Percentiles rank a stretch among this genome's conserved stretches.
Conservation (phyloP, 495 filamentous ascomycete genomes). For the Acidiella bohemica region DNA sequence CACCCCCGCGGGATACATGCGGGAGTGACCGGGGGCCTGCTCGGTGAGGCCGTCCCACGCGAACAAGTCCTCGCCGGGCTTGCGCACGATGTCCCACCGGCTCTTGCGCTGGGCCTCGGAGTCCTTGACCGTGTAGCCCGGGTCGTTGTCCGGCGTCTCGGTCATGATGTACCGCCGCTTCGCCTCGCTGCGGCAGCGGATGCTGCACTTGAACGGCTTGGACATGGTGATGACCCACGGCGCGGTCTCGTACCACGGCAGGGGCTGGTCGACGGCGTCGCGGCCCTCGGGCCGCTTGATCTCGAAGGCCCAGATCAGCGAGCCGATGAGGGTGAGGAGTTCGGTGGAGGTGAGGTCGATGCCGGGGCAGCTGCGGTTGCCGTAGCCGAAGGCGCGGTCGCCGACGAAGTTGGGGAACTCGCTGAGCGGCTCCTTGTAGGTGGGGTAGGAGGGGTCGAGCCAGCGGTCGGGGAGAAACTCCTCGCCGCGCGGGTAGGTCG, state of each 20-base stretch:
- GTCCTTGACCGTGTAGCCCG: conserved; percentile 1
- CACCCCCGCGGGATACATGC: not conserved
- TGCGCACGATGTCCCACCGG: conserved; percentile 4
- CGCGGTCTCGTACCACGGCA: conserved; percentile 16
- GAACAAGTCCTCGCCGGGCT: conserved; percentile 4
- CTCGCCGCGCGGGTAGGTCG: conserved; percentile 30
- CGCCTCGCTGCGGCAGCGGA: conserved; percentile 11
- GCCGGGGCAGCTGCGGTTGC: conserved; percentile 38
- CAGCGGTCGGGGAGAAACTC: conserved; percentile 37
- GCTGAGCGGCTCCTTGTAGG: conserved; percentile 20
- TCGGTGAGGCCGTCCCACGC: conserved; percentile 7
- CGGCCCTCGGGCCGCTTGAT: conserved; percentile 23
- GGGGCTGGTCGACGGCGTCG: not conserved
- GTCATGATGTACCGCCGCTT: conserved; percentile 11
- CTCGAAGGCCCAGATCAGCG: conserved; percentile 45
- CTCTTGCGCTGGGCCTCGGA: not conserved
- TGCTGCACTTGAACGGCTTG: conserved; percentile 11
- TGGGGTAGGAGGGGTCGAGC: conserved; percentile 35
- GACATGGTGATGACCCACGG: conserved; percentile 17
- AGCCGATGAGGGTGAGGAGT: conserved; percentile 43
- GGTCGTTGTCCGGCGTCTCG: conserved; percentile 1
- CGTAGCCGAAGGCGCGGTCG: conserved; percentile 37
- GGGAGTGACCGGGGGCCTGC: not conserved
- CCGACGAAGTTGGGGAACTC: conserved; percentile 36
- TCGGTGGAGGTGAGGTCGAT: conserved; percentile 38